phyloP scores from a whole-genome alignment of 495 filamentous ascomycete genomes.

The Lepidopterella palustris region DNA sequence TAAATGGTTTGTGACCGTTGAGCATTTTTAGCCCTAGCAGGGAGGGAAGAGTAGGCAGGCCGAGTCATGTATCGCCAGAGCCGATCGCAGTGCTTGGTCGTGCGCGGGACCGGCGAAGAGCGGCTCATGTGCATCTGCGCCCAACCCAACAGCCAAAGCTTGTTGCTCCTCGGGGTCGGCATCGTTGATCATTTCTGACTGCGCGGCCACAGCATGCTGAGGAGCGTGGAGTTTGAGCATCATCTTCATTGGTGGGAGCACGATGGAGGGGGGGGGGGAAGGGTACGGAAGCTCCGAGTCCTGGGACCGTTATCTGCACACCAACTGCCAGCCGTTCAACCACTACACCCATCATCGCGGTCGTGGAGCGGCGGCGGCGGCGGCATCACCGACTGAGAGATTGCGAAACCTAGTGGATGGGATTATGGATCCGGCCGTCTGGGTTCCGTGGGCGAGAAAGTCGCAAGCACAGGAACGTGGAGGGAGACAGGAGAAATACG shows the following conservation, averaged over 20 bases:
- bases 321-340: background rate
- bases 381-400: background rate
- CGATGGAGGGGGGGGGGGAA: background rate
- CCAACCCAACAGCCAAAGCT: background rate
- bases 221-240: background rate
- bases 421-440: slow-evolving; percentile 18
- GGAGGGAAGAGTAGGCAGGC: too few relatives aligned
- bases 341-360: slow-evolving; percentile 12
- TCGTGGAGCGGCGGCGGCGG: slow-evolving; percentile 10
- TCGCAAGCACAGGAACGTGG: too few relatives aligned
- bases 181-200: background rate
- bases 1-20: too few relatives aligned
- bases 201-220: too few relatives aligned
- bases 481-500: too few relatives aligned
- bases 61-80: too few relatives aligned
- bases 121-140: background rate
- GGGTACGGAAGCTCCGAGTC: background rate
- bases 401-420: slow-evolving; percentile 10
- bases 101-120: background rate
- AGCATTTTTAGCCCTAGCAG: too few relatives aligned
- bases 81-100: too few relatives aligned
- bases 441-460: slow-evolving; percentile 6
- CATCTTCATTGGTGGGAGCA: background rate
- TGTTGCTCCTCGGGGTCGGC: background rate
- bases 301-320: background rate